A percentile compares a stretch with the other conserved stretches of the same genome.
phyloP scores from a whole-genome alignment of 106 monocot species.

The Dactylorhiza incarnata region DNA sequence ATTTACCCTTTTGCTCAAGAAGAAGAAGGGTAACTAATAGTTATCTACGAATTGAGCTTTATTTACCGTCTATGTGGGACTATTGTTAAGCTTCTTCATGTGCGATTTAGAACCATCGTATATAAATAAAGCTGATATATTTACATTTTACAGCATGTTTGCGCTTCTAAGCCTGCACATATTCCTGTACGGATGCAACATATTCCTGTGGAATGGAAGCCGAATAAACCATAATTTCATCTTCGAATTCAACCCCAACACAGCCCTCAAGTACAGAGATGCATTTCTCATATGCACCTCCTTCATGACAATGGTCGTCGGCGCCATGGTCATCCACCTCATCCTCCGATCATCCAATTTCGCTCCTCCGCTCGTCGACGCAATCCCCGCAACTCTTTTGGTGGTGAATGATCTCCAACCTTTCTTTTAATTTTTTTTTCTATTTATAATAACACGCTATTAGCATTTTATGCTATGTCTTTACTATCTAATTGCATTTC shows the following conservation, averaged over 20 bases:
- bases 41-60: too few species aligned
- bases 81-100: too few species aligned
- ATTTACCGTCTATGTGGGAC: too few species aligned
- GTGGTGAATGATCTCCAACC: slow-evolving; percentile 35
- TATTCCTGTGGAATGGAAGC: slow-evolving; percentile 66
- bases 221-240: slow-evolving; percentile 98
- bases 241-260: slow-evolving; percentile 74
- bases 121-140: too few species aligned
- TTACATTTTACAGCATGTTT: slow-evolving; percentile 66
- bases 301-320: slow-evolving; percentile 79
- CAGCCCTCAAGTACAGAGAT: slow-evolving; percentile 74
- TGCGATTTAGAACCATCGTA: too few species aligned
- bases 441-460: background rate
- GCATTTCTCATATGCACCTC: slow-evolving; percentile 87
- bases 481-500: background rate
- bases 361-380: slow-evolving; percentile 26
- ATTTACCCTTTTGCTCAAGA: too few species aligned
- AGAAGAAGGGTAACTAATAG: too few species aligned
- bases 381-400: slow-evolving; percentile 52
- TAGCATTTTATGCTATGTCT: too few species aligned
- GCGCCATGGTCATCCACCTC: slow-evolving; percentile 67
- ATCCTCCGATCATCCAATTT: slow-evolving; percentile 35
- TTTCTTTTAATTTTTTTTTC: background rate
- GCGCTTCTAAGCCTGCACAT: slow-evolving; percentile 84
- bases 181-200: slow-evolving; percentile 92